Percentiles rank a stretch among this genome's conserved stretches.
Conservation (phyloP, 352 stramenopile species). For the Phytophthora gonapodyides region DNA sequence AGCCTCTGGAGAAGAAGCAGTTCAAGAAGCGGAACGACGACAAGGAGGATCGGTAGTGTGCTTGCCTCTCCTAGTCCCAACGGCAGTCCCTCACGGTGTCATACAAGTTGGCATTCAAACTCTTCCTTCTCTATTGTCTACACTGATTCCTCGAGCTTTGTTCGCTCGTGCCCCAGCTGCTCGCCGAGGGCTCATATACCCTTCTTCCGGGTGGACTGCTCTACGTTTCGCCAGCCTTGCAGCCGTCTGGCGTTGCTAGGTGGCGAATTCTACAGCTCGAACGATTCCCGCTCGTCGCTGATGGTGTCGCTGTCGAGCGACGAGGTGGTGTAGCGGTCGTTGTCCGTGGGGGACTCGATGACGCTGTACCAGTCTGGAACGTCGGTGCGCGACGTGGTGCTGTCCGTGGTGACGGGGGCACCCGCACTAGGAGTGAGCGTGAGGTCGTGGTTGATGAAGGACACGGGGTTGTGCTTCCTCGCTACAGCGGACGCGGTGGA, state of each 20-base stretch:
- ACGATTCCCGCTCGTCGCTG: constrained; percentile 57
- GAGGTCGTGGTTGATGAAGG: constrained; percentile 38
- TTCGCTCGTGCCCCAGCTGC: constrained; percentile 16
- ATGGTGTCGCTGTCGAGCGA: constrained; percentile 39
- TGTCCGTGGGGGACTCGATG: constrained; percentile 53
- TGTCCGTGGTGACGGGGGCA: constrained; percentile 3
- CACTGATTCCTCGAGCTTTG: constrained; percentile 21
- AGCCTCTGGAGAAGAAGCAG: constrained; percentile 49
- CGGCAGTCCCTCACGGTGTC: background rate
- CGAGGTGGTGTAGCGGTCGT: constrained; percentile 38
- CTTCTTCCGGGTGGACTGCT: constrained; percentile 16
- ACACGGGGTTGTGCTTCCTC: constrained; percentile 34
- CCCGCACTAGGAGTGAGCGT: constrained; percentile 20
- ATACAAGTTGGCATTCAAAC: constrained; percentile 12
- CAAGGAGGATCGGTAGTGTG: constrained; percentile 23
- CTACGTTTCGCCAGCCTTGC: constrained; percentile 7
- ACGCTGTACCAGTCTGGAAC: constrained; percentile 58
- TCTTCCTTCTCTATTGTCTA: constrained; percentile 26
- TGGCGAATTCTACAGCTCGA: constrained; percentile 55
- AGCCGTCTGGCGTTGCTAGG: constrained; percentile 7
- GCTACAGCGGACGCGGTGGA: constrained; percentile 32
- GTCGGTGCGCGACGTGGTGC: constrained; percentile 27
- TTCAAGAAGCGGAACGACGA: constrained; percentile 24
- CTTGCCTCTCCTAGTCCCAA: background rate
- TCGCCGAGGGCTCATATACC: constrained; percentile 22